A percentile compares a stretch with the other conserved stretches of the same genome.
Evolutionary conservation across 495 filamentous ascomycete species (phyloP).

Genomic region (Talaromyces borbonicus): DNA sequence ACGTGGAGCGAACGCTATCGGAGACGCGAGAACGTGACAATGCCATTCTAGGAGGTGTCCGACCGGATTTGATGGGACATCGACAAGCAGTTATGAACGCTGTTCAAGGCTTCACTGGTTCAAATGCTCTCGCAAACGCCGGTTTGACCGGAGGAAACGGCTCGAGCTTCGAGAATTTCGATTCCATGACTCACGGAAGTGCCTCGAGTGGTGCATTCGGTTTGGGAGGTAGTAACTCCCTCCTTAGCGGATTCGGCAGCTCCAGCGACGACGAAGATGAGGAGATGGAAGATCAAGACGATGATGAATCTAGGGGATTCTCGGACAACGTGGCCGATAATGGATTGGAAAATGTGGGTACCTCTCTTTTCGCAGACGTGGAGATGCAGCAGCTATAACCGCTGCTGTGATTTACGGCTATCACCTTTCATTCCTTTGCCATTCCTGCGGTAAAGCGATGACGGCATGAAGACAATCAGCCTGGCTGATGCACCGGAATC

Average conservation of each 20-base stretch:
- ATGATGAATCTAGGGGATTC: constrained; percentile 35
- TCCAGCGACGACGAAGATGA: constrained; percentile 96
- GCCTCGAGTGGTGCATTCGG: constrained; percentile 58
- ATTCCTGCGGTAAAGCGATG: constrained; percentile 5
- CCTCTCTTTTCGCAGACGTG: constrained; percentile 46
- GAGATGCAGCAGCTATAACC: constrained; percentile 41
- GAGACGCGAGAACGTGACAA: constrained; percentile 96
- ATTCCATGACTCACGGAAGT: constrained; percentile 57
- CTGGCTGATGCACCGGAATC: not conserved
- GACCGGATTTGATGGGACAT: constrained; percentile 71
- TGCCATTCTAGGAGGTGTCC: constrained; percentile 92
- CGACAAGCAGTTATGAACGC: constrained; percentile 57
- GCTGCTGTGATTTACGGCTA: no score
- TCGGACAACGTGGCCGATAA: constrained; percentile 24
- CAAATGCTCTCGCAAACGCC: constrained; percentile 66
- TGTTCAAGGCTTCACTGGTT: constrained; percentile 49
- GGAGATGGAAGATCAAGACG: constrained; percentile 82
- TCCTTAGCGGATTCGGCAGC: constrained; percentile 91
- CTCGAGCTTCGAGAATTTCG: constrained; percentile 61
- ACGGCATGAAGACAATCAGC: not conserved
- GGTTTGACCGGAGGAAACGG: constrained; percentile 52
- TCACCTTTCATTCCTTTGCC: constrained; percentile 6
- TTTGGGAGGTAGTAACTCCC: constrained; percentile 46
- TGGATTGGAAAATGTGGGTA: constrained; percentile 59
- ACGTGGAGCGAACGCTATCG: constrained; percentile 87